Conservation (phyloP, 106 monocot species). For the Platanthera guangdongensis region DNA sequence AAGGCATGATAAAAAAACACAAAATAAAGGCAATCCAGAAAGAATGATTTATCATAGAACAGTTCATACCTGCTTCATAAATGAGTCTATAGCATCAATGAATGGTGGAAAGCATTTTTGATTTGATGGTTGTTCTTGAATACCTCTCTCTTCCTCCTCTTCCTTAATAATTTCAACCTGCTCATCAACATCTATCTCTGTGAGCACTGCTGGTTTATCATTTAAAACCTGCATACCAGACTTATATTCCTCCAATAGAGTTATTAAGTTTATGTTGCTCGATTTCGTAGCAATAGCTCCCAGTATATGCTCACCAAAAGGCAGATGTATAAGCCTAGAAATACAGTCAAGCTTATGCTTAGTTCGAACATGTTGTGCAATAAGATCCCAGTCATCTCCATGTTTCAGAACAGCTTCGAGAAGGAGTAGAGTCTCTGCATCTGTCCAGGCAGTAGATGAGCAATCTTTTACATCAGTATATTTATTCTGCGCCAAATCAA, state of each 20-base stretch:
- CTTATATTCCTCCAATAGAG: neutral
- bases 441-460: slow-evolving; percentile 48
- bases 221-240: slow-evolving; percentile 1
- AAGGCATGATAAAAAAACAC: neutral
- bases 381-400: slow-evolving; percentile 93
- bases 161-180: slow-evolving; percentile 16
- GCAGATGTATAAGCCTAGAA: slow-evolving; percentile 72
- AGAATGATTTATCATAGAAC: neutral
- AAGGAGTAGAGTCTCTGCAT: slow-evolving; percentile 78
- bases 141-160: slow-evolving; percentile 19
- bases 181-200: slow-evolving; percentile 4
- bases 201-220: slow-evolving; percentile 6
- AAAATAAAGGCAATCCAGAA: neutral
- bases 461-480: slow-evolving; percentile 10
- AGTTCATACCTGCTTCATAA: slow-evolving; percentile 55
- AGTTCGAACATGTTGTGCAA: slow-evolving; percentile 81
- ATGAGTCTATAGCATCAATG: slow-evolving; percentile 34
- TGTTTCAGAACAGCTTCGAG: slow-evolving; percentile 82
- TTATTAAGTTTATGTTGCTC: slow-evolving; percentile 16
- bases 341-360: slow-evolving; percentile 80
- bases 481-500: slow-evolving; percentile 19
- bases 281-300: slow-evolving; percentile 25
- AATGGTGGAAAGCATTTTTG: slow-evolving; percentile 33
- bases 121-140: slow-evolving; percentile 36
- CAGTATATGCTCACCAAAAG: slow-evolving; percentile 76